Percentiles rank a stretch among this genome's conserved stretches.
These are phyloP conservation scores for Cryphonectria naterciae DNA, from an alignment of 2,329 filamentous ascomycete species.

Conservation along the genomic window DNA sequence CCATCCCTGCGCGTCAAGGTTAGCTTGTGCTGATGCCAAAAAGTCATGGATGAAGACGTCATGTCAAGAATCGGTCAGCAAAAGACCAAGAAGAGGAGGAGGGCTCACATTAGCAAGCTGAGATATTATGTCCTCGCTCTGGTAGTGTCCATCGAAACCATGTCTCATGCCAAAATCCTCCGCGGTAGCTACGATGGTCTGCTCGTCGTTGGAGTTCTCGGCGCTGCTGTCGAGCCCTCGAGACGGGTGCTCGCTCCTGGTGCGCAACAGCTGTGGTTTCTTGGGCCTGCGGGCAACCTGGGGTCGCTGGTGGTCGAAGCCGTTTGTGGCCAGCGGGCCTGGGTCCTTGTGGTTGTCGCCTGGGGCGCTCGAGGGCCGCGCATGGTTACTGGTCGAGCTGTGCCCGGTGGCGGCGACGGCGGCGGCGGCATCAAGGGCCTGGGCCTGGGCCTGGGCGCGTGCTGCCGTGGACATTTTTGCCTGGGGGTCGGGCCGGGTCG, in stretches of 20 bases:
- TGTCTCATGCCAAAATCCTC: constrained; percentile 68
- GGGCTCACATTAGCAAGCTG: constrained; percentile 74
- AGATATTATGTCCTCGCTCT: constrained; percentile 86
- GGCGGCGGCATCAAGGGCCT: constrained; percentile 25
- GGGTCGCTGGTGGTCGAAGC: constrained; percentile 29
- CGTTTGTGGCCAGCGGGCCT: constrained; percentile 34
- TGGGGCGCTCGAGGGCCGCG: constrained; percentile 52
- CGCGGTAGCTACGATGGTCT: constrained; percentile 42
- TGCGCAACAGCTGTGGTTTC: constrained; percentile 58
- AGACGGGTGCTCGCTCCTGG: constrained; percentile 57
- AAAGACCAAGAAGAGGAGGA: constrained; percentile 33
- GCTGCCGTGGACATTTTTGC: constrained; percentile 18
- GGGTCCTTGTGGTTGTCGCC: constrained; percentile 42
- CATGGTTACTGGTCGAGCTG: constrained; percentile 32
- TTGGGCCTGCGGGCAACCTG: constrained; percentile 33
- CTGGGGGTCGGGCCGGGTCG: constrained; percentile 15
- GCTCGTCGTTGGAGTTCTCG: constrained; percentile 38
- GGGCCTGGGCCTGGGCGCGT: constrained; percentile 24
- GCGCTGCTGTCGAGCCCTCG: constrained; percentile 34
- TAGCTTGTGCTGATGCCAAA: constrained; percentile 28
- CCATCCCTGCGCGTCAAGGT: constrained; percentile 71
- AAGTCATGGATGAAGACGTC: background rate
- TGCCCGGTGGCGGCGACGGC: constrained; percentile 20
- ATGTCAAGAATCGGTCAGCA: background rate
- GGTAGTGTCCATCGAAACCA: constrained; percentile 91